Evolutionary conservation across 352 stramenopile species (phyloP).

Genomic region (Blastocystis sp.): DNA sequence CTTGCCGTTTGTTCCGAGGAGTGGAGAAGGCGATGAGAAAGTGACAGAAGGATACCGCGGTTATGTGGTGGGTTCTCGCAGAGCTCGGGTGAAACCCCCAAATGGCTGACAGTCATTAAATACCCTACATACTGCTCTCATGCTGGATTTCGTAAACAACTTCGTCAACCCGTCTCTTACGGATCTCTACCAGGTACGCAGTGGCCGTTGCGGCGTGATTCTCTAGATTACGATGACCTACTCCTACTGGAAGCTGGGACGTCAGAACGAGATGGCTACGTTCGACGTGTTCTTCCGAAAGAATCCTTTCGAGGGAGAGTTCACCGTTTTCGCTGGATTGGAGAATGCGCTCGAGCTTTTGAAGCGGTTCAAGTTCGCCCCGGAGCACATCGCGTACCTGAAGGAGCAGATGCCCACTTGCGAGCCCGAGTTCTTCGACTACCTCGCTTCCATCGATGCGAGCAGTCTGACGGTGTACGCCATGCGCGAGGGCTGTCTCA

Average conservation of each 20-base stretch:
- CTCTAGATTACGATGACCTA: conserved; percentile 90
- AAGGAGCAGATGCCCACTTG: conserved; percentile 80
- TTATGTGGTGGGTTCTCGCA: neutral
- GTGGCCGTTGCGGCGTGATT: neutral
- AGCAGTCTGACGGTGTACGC: conserved; percentile 89
- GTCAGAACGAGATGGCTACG: conserved; percentile 88
- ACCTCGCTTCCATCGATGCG: conserved; percentile 90
- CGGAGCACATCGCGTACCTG: conserved; percentile 91
- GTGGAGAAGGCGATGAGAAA: too few species aligned
- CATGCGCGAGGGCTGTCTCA: conserved; percentile 91
- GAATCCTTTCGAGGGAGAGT: conserved; percentile 96
- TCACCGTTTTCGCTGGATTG: conserved; percentile 90
- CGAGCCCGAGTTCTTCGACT: conserved; percentile 92
- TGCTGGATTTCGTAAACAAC: conserved; percentile 31
- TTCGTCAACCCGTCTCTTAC: conserved; percentile 92
- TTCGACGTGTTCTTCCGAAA: conserved; percentile 99
- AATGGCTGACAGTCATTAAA: neutral
- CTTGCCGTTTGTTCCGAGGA: too few species aligned
- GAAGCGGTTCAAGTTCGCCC: conserved; percentile 90
- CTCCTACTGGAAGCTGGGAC: conserved; percentile 94
- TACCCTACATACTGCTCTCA: neutral
- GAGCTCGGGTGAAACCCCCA: neutral
- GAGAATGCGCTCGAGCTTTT: conserved; percentile 86
- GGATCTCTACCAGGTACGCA: conserved; percentile 93
- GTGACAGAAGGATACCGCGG: neutral